Evolutionary conservation across 768 basidiomycete species (phyloP).

Genomic region (Hericium coralloides): DNA sequence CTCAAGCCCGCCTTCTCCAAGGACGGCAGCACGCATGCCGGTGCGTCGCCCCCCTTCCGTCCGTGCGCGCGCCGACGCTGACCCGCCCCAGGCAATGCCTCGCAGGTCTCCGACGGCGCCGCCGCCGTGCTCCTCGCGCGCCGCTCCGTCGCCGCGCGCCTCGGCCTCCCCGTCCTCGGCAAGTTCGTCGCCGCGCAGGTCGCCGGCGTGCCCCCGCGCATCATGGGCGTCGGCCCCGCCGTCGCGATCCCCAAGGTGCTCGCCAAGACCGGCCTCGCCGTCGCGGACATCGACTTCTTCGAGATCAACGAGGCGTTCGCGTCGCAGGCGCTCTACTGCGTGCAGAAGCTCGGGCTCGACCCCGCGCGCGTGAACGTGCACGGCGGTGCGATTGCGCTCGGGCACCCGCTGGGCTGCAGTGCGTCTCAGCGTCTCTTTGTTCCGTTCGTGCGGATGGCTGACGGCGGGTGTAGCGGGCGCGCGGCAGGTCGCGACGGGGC

Average conservation of each 20-base stretch:
- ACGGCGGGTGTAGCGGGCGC: conserved; percentile 50
- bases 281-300: conserved; percentile 78
- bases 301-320: conserved; percentile 94
- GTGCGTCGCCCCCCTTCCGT: conserved; percentile 17
- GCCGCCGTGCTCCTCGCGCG: conserved; percentile 82
- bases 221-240: conserved; percentile 91
- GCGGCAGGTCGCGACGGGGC: conserved; percentile 78
- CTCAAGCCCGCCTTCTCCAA: conserved; percentile 81
- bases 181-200: conserved; percentile 67
- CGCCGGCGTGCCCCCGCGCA: conserved; percentile 76
- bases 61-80: not conserved
- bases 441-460: conserved; percentile 4
- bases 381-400: conserved; percentile 86
- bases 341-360: conserved; percentile 62
- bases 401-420: conserved; percentile 84
- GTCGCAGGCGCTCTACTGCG: conserved; percentile 65
- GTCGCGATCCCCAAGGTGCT: conserved; percentile 77
- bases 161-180: conserved; percentile 80
- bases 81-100: conserved; percentile 54
- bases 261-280: conserved; percentile 51
- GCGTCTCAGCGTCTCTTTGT: conserved; percentile 24
- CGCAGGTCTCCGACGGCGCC: conserved; percentile 88
- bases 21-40: conserved; percentile 71
- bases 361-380: conserved; percentile 77
- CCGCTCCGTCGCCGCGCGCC: conserved; percentile 69